These are phyloP conservation scores for Furcasterigmium furcatum DNA, from an alignment of 2,329 filamentous ascomycete genomes.

Conservation along the genomic window DNA sequence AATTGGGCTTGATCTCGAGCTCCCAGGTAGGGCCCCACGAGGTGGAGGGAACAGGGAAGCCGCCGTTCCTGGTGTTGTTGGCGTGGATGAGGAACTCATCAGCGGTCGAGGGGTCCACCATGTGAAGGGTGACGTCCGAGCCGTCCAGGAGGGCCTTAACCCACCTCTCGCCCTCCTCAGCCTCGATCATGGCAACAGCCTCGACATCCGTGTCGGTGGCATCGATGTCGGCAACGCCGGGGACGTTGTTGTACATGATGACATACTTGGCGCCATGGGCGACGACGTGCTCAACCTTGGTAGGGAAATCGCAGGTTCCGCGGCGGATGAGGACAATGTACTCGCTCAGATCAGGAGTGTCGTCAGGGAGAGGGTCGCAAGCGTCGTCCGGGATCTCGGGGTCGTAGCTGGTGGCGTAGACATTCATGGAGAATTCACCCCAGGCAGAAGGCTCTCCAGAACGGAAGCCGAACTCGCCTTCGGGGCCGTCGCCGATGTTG, in stretches of 20 bases:
- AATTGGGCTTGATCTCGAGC: slow-evolving; percentile 51
- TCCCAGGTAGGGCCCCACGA: slow-evolving; percentile 62
- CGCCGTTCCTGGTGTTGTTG: slow-evolving; percentile 42
- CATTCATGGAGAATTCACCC: slow-evolving; percentile 40
- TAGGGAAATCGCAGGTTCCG: slow-evolving; percentile 52
- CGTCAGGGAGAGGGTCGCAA: slow-evolving; percentile 47
- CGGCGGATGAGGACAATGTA: slow-evolving; percentile 59
- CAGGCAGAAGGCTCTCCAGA: slow-evolving; percentile 37
- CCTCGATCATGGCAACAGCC: slow-evolving; percentile 37
- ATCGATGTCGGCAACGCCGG: slow-evolving; percentile 28
- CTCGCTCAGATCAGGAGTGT: slow-evolving; percentile 53
- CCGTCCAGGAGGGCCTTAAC: slow-evolving; percentile 38
- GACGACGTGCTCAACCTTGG: slow-evolving; percentile 51
- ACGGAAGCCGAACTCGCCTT: slow-evolving; percentile 38
- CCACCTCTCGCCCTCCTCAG: slow-evolving; percentile 38
- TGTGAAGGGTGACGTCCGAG: slow-evolving; percentile 37
- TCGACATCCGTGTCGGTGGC: slow-evolving; percentile 25
- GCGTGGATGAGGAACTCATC: slow-evolving; percentile 25
- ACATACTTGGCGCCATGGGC: slow-evolving; percentile 57
- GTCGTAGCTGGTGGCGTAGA: slow-evolving; percentile 49
- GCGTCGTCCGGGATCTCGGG: slow-evolving; percentile 43
- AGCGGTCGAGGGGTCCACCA: slow-evolving; percentile 36
- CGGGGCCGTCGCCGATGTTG: slow-evolving; percentile 28
- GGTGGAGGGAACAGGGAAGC: slow-evolving; percentile 48
- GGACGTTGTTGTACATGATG: slow-evolving; percentile 57